phyloP scores from a whole-genome alignment of 768 basidiomycete genomes.

The Rubroboletus pulcherrimus region DNA sequence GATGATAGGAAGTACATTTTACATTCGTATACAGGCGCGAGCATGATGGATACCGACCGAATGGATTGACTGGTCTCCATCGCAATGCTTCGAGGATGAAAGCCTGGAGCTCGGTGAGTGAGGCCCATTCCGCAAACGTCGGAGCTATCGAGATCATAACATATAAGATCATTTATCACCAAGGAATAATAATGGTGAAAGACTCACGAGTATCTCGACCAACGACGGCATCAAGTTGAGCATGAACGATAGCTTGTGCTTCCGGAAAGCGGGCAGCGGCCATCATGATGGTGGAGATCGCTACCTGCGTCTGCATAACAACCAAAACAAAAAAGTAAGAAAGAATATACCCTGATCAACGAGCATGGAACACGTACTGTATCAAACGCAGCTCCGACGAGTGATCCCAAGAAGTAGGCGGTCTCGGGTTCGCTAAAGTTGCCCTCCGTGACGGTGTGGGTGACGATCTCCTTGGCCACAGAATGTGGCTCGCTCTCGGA shows the following conservation, averaged over 20 bases:
- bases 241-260: conserved; percentile 33
- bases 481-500: conserved; percentile 20
- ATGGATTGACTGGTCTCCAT: conserved; percentile 37
- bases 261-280: conserved; percentile 36
- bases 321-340: background rate
- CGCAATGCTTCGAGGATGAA: conserved; percentile 37
- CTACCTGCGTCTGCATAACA: conserved; percentile 24
- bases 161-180: no score
- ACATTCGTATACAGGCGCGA: background rate
- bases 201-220: conserved; percentile 33
- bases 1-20: no score
- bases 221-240: conserved; percentile 35
- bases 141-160: conserved; percentile 28
- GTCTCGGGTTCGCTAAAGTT: conserved; percentile 49
- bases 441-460: conserved; percentile 42
- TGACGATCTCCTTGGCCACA: conserved; percentile 53
- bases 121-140: conserved; percentile 32
- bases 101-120: conserved; percentile 35
- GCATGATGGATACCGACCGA: conserved; percentile 17
- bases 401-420: conserved; percentile 58
- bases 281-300: conserved; percentile 31
- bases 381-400: conserved; percentile 60
- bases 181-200: background rate
- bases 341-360: accelerated
- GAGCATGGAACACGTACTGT: conserved; percentile 32